phyloP scores from a whole-genome alignment of 306 rosid genomes.

The Prunus campanulata region DNA sequence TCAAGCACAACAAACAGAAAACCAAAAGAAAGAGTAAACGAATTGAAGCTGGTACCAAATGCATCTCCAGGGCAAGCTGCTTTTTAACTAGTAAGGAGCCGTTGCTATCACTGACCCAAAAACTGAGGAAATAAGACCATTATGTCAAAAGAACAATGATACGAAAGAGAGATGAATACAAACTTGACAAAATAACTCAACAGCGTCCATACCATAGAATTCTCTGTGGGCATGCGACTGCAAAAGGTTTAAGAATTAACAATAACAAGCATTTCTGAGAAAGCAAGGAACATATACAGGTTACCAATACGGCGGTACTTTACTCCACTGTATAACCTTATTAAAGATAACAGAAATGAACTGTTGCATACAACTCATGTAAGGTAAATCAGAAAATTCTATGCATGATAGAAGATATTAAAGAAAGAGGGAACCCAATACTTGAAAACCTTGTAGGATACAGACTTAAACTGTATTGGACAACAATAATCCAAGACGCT shows the following conservation, averaged over 20 bases:
- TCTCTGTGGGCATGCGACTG: not conserved
- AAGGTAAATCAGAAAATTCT: not conserved
- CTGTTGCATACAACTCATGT: not conserved
- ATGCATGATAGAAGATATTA: not conserved
- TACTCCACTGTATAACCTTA: not conserved
- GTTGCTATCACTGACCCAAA: too few relatives aligned
- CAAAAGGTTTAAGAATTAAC: not conserved
- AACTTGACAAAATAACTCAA: not conserved
- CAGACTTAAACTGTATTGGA: not conserved
- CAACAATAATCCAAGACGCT: not conserved
- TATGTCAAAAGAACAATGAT: not conserved
- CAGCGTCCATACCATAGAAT: not conserved
- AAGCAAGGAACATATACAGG: not conserved
- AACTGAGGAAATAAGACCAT: too few relatives aligned
- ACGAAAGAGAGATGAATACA: not conserved
- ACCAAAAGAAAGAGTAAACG: not conserved
- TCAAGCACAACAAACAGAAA: not conserved
- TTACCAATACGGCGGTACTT: not conserved
- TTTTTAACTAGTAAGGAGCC: too few relatives aligned
- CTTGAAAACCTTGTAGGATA: not conserved
- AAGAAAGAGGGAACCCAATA: not conserved
- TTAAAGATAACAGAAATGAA: not conserved
- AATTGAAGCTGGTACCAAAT: too few relatives aligned
- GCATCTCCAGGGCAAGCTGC: too few relatives aligned
- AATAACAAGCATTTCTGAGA: slow-evolving; percentile 6